phyloP scores from a whole-genome alignment of 1,139 yeast genomes.

The Zygotorulaspora mrakii region DNA sequence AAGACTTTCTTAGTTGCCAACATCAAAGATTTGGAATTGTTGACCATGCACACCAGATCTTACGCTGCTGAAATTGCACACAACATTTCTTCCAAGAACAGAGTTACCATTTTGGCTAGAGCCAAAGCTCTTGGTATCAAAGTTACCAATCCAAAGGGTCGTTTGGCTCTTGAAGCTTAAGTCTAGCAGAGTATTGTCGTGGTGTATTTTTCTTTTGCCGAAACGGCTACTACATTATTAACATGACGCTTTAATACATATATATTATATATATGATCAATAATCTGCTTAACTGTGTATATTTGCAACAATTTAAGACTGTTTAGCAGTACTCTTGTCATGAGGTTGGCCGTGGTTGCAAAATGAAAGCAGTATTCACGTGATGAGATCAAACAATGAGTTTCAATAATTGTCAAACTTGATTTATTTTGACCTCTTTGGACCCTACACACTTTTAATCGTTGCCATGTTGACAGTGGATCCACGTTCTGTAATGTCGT shows the following conservation, averaged over 20 bases:
- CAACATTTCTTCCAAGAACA: constrained; percentile 97
- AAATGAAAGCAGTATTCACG: neutral
- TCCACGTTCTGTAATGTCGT: too few relatives aligned
- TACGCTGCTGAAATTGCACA: constrained; percentile 99
- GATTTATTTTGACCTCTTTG: too few relatives aligned
- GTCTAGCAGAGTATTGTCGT: constrained; percentile 10
- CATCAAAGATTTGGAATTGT: constrained; percentile 89
- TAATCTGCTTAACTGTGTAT: constrained; percentile 16
- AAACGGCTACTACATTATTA: constrained; percentile 1
- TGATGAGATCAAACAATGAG: too few relatives aligned
- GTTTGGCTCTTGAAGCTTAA: constrained; percentile 97
- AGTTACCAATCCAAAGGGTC: constrained; percentile 99
- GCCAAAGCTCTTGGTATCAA: constrained; percentile 98
- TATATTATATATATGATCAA: constrained; percentile 10
- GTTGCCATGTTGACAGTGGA: too few relatives aligned
- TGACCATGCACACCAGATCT: constrained; percentile 95
- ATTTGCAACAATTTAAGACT: constrained; percentile 10
- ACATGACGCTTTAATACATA: constrained; percentile 4
- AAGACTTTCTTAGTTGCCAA: constrained; percentile 92
- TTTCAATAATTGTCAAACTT: too few relatives aligned
- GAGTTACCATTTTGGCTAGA: constrained; percentile 93
- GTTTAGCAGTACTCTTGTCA: too few relatives aligned
- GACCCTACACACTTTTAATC: too few relatives aligned
- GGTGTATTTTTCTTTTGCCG: constrained; percentile 8
- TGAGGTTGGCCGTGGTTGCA: neutral